Evolutionary conservation across 139 green algal species (phyloP).

Genomic region (Desmodesmus armatus): DNA sequence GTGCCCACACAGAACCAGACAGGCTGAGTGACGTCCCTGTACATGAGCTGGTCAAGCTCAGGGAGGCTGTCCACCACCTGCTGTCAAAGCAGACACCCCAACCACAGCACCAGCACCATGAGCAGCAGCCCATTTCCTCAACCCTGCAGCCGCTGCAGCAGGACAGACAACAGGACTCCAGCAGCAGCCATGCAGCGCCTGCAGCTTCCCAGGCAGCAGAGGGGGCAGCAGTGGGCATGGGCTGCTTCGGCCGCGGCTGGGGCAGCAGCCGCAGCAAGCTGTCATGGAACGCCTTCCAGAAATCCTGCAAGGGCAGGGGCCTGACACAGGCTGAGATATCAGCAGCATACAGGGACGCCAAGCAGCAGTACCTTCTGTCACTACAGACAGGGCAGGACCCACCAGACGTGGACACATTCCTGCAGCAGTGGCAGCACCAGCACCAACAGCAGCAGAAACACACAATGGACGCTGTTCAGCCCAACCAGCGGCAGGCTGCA

Average conservation of each 20-base stretch:
- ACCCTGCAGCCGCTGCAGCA: too few relatives aligned
- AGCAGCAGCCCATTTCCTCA: background rate
- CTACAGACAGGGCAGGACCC: background rate
- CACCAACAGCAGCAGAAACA: background rate
- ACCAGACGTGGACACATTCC: background rate
- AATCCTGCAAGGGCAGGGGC: constrained; percentile 21
- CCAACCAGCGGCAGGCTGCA: too few relatives aligned
- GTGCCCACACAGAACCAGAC: background rate
- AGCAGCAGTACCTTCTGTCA: background rate
- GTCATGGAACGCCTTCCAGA: constrained; percentile 32
- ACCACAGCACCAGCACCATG: background rate
- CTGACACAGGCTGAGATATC: constrained; percentile 23
- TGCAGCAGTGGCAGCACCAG: background rate
- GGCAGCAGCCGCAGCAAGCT: background rate
- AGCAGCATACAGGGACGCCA: constrained; percentile 29
- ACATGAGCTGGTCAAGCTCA: background rate
- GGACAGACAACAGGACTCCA: too few relatives aligned
- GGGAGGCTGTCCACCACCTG: constrained; percentile 1
- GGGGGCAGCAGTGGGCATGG: background rate
- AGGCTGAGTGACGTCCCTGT: background rate
- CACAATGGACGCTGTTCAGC: too few relatives aligned
- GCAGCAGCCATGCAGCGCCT: too few relatives aligned
- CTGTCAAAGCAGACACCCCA: background rate
- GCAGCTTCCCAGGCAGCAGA: too few relatives aligned
- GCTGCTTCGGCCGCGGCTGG: constrained; percentile 12